phyloP scores from a whole-genome alignment of 2,329 filamentous ascomycete species.

The Thelonectria olida region DNA sequence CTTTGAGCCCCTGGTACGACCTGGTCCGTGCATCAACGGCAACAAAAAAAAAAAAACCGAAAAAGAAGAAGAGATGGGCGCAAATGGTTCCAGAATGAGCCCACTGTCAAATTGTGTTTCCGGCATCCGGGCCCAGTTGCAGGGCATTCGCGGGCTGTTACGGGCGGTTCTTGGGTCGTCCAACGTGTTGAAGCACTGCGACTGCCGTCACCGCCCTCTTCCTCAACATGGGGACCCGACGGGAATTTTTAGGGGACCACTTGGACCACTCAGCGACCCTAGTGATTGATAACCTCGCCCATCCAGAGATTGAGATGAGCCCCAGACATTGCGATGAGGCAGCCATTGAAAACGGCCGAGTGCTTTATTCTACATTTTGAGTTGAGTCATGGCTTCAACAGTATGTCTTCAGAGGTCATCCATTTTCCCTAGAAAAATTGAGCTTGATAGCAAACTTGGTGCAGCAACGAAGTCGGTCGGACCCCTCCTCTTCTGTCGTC shows the following conservation, averaged over 20 bases:
- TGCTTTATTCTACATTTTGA: not conserved
- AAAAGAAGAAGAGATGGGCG: conserved; percentile 26
- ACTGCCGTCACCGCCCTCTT: conserved; percentile 21
- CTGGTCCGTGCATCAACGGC: conserved; percentile 12
- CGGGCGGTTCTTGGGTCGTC: conserved; percentile 11
- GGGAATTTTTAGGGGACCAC: conserved; percentile 37
- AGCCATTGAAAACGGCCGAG: conserved; percentile 22
- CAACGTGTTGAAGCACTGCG: not conserved
- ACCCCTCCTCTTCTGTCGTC: not conserved
- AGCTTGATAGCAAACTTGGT: not conserved
- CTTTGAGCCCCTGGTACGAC: conserved; percentile 4
- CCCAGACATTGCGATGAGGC: not conserved
- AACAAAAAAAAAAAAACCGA: conserved; percentile 19
- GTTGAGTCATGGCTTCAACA: not conserved
- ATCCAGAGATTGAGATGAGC: conserved; percentile 8
- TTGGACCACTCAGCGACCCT: conserved; percentile 31
- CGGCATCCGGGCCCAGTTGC: conserved; percentile 43
- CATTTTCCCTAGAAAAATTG: conserved; percentile 8
- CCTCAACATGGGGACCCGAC: conserved; percentile 28
- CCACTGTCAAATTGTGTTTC: conserved; percentile 44
- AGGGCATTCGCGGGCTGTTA: conserved; percentile 21
- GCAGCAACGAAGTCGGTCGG: not conserved
- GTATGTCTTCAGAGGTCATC: not conserved
- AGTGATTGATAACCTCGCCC: conserved; percentile 17
- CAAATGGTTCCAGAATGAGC: conserved; percentile 48